These are phyloP conservation scores for Rutstroemia sp. DNA, from an alignment of 2,329 filamentous ascomycete genomes.

Conservation along the genomic window DNA sequence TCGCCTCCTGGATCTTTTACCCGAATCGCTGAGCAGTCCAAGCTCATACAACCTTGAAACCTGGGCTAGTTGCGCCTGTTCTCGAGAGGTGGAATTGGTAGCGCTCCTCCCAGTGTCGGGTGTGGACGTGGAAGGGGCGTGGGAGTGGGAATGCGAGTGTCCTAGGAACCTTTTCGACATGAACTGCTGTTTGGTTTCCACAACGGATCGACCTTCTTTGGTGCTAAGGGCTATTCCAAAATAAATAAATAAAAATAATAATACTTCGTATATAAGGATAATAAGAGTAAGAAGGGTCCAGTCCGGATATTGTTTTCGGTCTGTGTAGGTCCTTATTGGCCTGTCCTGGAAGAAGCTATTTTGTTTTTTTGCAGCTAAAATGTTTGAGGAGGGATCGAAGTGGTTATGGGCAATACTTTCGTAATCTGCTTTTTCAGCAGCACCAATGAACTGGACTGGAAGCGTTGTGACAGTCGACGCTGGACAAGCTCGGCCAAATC, in stretches of 20 bases:
- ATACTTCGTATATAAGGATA: background rate
- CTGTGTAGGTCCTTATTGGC: background rate
- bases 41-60: constrained; percentile 29
- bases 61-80: constrained; percentile 20
- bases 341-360: background rate
- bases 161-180: constrained; percentile 26
- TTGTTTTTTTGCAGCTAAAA: background rate
- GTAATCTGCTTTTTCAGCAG: background rate
- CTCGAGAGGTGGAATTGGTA: constrained; percentile 8
- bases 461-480: background rate
- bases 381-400: background rate
- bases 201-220: background rate
- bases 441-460: background rate
- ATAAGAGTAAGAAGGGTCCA: too few species aligned
- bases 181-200: constrained; percentile 8
- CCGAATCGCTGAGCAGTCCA: constrained; percentile 24
- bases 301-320: background rate
- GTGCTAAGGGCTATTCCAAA: background rate
- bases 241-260: background rate
- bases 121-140: background rate
- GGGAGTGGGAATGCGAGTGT: background rate
- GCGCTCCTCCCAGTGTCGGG: constrained; percentile 2
- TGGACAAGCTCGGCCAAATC: background rate
- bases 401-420: background rate
- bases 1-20: constrained; percentile 26